A percentile compares a stretch with the other conserved stretches of the same genome.
Conservation (phyloP, 352 stramenopile genomes). For the Pythium sukuiense region DNA sequence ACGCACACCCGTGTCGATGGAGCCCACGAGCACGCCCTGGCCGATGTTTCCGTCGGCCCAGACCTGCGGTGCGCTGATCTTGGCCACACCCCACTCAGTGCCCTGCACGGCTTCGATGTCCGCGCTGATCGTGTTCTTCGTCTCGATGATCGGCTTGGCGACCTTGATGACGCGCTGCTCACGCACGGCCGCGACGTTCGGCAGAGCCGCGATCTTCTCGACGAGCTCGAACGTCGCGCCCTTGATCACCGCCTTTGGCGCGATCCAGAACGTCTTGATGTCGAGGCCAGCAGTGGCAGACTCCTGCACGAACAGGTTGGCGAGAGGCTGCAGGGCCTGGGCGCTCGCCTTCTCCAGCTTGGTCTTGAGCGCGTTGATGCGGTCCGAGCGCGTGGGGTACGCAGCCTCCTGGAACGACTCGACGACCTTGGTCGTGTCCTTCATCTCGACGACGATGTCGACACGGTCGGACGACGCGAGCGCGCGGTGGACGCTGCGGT, state of each 20-base stretch:
- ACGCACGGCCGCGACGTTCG: background rate
- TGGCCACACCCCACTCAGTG: slow-evolving; percentile 23
- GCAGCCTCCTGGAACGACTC: slow-evolving; percentile 12
- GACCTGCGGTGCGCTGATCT: slow-evolving; percentile 19
- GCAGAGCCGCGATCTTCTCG: slow-evolving; percentile 5
- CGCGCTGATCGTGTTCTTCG: background rate
- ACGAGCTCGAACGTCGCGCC: slow-evolving; percentile 22
- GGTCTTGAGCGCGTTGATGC: slow-evolving; percentile 23
- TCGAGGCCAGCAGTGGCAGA: slow-evolving; percentile 4
- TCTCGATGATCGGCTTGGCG: background rate
- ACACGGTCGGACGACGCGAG: slow-evolving; percentile 2
- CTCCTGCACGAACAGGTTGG: slow-evolving; percentile 10
- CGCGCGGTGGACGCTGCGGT: slow-evolving; percentile 13
- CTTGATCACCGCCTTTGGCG: slow-evolving; percentile 29
- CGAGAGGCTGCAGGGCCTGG: background rate
- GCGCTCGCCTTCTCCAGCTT: slow-evolving; percentile 13
- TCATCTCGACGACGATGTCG: slow-evolving; percentile 8
- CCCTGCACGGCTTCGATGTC: background rate
- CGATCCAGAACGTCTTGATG: slow-evolving; percentile 31
- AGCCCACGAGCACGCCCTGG: slow-evolving; percentile 25
- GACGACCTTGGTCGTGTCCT: slow-evolving; percentile 5
- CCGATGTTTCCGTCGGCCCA: slow-evolving; percentile 25
- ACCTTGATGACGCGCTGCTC: background rate
- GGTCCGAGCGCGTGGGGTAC: slow-evolving; percentile 10
- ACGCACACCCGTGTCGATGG: slow-evolving; percentile 31